Base-by-base conservation (phyloP, 2,329 filamentous ascomycete genomes). In the Fonsecaea nubica region DNA sequence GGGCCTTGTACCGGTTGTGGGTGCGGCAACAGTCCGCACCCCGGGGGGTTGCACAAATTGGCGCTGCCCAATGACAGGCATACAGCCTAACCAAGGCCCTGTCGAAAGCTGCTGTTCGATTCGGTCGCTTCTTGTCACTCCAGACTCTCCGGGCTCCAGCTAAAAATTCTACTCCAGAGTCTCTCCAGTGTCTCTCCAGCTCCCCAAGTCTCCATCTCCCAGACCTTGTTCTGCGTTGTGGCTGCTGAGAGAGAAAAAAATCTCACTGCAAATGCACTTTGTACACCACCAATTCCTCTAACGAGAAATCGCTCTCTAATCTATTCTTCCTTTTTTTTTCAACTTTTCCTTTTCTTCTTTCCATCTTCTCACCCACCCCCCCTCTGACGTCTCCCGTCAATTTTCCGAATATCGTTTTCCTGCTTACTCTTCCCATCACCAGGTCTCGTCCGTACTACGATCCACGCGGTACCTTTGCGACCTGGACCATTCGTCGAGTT, bases 201-300 rank as follows among this genome's bases (percentile, higher is more conserved):
- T 61, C 58, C 50, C 58, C 58, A 60, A 50, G 35, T 32, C 52
- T 58, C 36, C 30, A 32, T 32, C 25, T 59, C 33, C 42, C n/a
- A 33, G 50, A 30, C 50, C 50, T 54, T 33, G 25, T 36, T 36
- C 53, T 55, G 30, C 12, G 9, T 33, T 30, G 9, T 10, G 8
- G 8, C 30, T 32, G 30, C 30, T 55, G 53, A 33, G 30, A 36
- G n/a, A 32, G 21, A 36, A 33, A 15, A 33, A 32, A 36, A 36
- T 55, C 30, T 36, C 53, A n/a, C n/a, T 36, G 30, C 30, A n/a
- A 36, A 61, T 54, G 58, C 58, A 61, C 48, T 38, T 40, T 45
- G 33, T 36, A 45, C 58, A 61, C 45, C 58, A 61, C 32, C 48
- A 40, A 54, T 54, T 52, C 58, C 45, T 61, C 45, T 35, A 54